phyloP scores from a whole-genome alignment of 441 rosid species.

The Breynia disticha region DNA sequence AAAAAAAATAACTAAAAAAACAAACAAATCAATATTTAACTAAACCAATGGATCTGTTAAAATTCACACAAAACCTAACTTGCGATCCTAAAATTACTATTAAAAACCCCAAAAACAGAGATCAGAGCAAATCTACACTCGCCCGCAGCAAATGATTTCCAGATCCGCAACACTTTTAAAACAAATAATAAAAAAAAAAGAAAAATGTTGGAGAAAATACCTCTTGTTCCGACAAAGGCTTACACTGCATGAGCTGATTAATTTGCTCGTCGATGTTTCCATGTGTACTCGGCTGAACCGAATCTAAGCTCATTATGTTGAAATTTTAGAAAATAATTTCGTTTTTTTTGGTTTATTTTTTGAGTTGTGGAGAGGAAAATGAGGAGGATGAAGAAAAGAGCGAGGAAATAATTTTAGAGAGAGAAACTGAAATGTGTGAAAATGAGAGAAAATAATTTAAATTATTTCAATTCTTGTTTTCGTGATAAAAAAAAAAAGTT shows the following conservation, averaged over 20 bases:
- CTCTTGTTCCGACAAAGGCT: slow-evolving; percentile 58
- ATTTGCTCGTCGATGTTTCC: slow-evolving; percentile 60
- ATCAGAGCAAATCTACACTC: not conserved
- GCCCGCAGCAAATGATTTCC: too few species aligned
- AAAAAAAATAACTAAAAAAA: too few species aligned
- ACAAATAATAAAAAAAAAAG: not conserved
- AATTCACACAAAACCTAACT: slow-evolving; percentile 1
- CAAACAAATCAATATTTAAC: not conserved
- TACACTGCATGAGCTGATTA: slow-evolving; percentile 65
- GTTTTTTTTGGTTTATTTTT: too few species aligned
- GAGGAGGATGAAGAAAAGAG: not conserved
- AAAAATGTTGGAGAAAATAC: slow-evolving; percentile 14
- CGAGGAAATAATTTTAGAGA: not conserved
- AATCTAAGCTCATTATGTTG: slow-evolving; percentile 41
- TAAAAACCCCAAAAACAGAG: not conserved
- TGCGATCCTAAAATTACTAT: not conserved
- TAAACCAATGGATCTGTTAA: slow-evolving; percentile 21
- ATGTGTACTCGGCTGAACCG: slow-evolving; percentile 35
- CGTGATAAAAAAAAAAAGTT: too few species aligned
- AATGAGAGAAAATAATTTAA: not conserved
- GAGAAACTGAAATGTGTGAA: slow-evolving; percentile 4
- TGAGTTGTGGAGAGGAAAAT: too few species aligned
- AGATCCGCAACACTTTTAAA: not conserved
- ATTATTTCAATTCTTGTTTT: too few species aligned
- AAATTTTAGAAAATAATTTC: too few species aligned